phyloP scores from a whole-genome alignment of 164 flowering plant genomes.

The Paratinospora sagittata region DNA sequence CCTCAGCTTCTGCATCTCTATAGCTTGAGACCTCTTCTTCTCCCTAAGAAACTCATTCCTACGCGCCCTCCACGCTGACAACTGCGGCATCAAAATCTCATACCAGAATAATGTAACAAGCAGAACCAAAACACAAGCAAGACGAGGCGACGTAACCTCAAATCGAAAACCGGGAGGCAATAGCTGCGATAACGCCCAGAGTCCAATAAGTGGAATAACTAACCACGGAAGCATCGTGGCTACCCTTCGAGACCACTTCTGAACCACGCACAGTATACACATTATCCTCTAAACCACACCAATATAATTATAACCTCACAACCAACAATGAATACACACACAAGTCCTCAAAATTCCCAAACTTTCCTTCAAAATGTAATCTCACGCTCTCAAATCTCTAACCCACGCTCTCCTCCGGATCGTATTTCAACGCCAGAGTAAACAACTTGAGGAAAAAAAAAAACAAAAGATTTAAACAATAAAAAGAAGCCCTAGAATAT shows the following conservation, averaged over 20 bases:
- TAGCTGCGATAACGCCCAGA: constrained; percentile 91
- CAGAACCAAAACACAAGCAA: constrained; percentile 89
- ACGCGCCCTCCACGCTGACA: constrained; percentile 76
- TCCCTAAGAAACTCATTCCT: constrained; percentile 73
- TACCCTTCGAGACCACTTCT: constrained; percentile 91
- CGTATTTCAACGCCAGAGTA: constrained; percentile 4
- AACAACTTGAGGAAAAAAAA: too few relatives aligned
- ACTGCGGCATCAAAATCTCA: constrained; percentile 94
- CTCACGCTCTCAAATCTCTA: constrained; percentile 1
- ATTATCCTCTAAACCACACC: constrained; percentile 63
- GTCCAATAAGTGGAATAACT: constrained; percentile 81
- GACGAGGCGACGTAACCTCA: constrained; percentile 83
- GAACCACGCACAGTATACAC: constrained; percentile 96
- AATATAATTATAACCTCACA: constrained; percentile 10
- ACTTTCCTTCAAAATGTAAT: background rate
- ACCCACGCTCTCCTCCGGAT: constrained; percentile 18
- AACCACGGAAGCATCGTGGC: constrained; percentile 98
- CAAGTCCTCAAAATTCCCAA: constrained; percentile 5
- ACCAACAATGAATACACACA: constrained; percentile 17
- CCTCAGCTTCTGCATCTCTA: constrained; percentile 79
- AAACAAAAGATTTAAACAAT: too few relatives aligned
- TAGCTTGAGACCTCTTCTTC: constrained; percentile 69
- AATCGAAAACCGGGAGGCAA: constrained; percentile 82
- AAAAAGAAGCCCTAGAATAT: background rate
- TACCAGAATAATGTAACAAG: constrained; percentile 91